Base-by-base conservation (phyloP, 495 filamentous ascomycete species). In the Talaromyces adpressus region DNA sequence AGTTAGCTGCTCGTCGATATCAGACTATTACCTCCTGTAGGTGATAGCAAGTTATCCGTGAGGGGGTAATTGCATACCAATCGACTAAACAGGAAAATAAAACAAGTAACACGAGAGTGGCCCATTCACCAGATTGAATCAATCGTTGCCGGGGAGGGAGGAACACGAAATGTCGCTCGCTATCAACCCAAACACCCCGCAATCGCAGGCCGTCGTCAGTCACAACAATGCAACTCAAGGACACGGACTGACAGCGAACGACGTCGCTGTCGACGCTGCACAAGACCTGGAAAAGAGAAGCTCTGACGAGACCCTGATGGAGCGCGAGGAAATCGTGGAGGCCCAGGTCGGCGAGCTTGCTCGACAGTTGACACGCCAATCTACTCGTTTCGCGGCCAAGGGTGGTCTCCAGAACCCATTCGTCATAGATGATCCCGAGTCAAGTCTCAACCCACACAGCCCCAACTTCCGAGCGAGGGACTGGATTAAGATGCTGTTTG, bases 401-500 rank as follows among this genome's bases (percentile, higher is more conserved):
- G 68, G 71, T 16, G 65, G 71, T 22, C 69, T 68, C 18, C 74
- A 74, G 63, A 83, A 83, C 64, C 74, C 79, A 0, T 83, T 83
- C 65, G 32, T 77, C 14, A 75, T 76, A 9, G 63, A 67, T 8
- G 63, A 70, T 14, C 74, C 76, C 53, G 77, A 81, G 18, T 79
- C 81, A 3, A 71, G 70, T 3, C 65, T 84, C 62, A 78, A 84
- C 67, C 81, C 81, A 0, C 64, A 66, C 41, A 78, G 75, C 54
- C 70, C 70, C 27, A 78, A 81, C 61, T 84, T 84, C 72, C 77
- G 73, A 34, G 72, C 81, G 27, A 78, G 76, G 69, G 68, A 74
- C 65, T 84, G 81, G 80, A 79, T 82, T 68, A 79, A 81, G 69
- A 82, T 82, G 57, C 62, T 84, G 51, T 68, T 82, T 16, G 77